Evolutionary conservation across 257 asterid genomes (phyloP).

Genomic region (Gentiana dahurica): DNA sequence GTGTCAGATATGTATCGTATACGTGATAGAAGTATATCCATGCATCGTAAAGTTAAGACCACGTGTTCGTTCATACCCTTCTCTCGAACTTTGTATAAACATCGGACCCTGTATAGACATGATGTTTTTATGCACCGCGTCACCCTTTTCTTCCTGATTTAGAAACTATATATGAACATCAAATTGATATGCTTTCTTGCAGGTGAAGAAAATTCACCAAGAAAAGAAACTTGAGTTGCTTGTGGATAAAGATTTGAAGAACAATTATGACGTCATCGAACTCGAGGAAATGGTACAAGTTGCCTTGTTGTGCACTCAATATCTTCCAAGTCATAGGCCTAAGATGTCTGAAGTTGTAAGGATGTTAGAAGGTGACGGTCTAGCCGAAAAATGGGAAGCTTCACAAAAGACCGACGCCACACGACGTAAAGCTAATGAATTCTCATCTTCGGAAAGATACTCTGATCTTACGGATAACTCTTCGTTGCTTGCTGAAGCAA

Average conservation of each 20-base stretch:
- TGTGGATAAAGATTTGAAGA: constrained; percentile 61
- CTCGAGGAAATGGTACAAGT: constrained; percentile 88
- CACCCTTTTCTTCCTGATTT: too few species aligned
- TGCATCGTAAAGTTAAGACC: too few species aligned
- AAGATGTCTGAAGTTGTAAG: constrained; percentile 93
- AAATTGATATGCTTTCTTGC: constrained; percentile 5
- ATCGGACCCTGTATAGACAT: too few species aligned
- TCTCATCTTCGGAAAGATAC: constrained; percentile 74
- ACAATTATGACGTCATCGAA: constrained; percentile 59
- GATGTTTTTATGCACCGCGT: too few species aligned
- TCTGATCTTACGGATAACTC: constrained; percentile 95
- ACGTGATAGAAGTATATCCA: too few species aligned
- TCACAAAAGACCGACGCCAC: constrained; percentile 69
- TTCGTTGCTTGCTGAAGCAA: constrained; percentile 72
- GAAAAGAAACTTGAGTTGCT: constrained; percentile 87
- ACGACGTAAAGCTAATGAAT: constrained; percentile 60
- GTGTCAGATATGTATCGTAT: too few species aligned
- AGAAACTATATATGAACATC: too few species aligned
- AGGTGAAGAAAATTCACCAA: constrained; percentile 80
- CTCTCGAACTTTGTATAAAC: too few species aligned
- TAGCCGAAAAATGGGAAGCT: constrained; percentile 96
- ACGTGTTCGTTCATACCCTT: too few species aligned
- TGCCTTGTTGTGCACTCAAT: constrained; percentile 84
- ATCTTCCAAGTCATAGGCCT: constrained; percentile 76
- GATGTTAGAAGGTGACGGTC: constrained; percentile 97